These are phyloP conservation scores for Chaetomium fimeti DNA, from an alignment of 495 filamentous ascomycete species.

Conservation along the genomic window DNA sequence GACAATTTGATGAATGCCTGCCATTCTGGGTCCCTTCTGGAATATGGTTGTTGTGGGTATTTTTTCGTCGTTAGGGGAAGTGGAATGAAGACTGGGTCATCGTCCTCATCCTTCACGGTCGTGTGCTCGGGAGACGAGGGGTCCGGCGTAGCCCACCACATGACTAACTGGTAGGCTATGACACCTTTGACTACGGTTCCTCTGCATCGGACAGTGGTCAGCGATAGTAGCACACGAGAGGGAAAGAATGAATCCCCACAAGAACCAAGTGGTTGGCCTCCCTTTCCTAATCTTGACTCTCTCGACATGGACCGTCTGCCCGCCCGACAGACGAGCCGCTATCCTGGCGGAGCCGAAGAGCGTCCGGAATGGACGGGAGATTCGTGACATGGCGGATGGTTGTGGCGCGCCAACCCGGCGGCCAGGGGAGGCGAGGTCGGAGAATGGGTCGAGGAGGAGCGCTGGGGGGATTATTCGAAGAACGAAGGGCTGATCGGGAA, in stretches of 20 bases:
- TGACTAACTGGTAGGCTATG: conserved; percentile 36
- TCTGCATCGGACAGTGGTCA: background rate
- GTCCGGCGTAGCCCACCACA: conserved; percentile 2
- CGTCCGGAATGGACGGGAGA: conserved; percentile 33
- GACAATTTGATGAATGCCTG: conserved; percentile 60
- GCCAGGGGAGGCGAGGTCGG: conserved; percentile 23
- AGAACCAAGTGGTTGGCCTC: background rate
- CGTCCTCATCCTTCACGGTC: conserved; percentile 27
- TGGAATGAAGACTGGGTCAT: conserved; percentile 57
- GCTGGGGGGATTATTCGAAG: background rate
- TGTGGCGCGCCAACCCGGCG: conserved; percentile 41
- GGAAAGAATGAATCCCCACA: background rate
- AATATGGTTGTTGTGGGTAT: conserved; percentile 50
- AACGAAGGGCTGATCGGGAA: background rate
- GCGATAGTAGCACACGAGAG: background rate
- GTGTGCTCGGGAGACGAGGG: conserved; percentile 7
- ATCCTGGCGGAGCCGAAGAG: conserved; percentile 23
- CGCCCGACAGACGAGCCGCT: conserved; percentile 16
- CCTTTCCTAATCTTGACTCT: conserved; percentile 38
- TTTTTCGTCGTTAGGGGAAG: conserved; percentile 52
- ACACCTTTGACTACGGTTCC: conserved; percentile 10
- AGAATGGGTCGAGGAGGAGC: background rate
- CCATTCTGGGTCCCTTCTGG: conserved; percentile 68
- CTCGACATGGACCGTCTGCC: conserved; percentile 34
- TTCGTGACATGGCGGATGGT: conserved; percentile 37